Base-by-base conservation (phyloP, 768 basidiomycete genomes). In the Suillus variegatus region DNA sequence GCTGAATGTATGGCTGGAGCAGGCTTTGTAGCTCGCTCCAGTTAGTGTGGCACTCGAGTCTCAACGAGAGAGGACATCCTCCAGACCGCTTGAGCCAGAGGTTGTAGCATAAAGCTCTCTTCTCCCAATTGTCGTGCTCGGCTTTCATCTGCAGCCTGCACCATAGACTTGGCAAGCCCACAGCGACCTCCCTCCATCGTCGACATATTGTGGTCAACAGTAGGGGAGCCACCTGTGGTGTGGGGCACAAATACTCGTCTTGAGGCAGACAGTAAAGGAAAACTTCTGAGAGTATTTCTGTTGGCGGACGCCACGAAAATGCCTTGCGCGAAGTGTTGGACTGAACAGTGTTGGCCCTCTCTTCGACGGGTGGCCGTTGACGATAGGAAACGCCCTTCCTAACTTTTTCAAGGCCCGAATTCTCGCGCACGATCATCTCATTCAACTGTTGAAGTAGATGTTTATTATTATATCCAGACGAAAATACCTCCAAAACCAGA, bases 91-190 rank as follows among this genome's bases (percentile, higher is more conserved):
- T 18, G 16, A 54, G 52, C 28, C 16, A 54, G 1, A 16, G 18
- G 25, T 32, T 16, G 16, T 32, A 52, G 28, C 28, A 16, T 7
- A 28, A 16, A 4, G 25, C 14, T 52, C 64, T 65, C 47, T 63
- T 70, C 40, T 62, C 56, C 8, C 49, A 61, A 22, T 43, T 47
- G 60, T 49, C 6, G 36, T 60, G 61, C 38, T 66, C 61, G 20
- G 63, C 57, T 12, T n/a, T 4, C 46, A 76, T 67, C 8, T 16
- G 14, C 14, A 86, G 81, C 1, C 80, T 77, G 16, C 81, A 79
- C 85, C 85, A 86, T 28, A 86, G 71, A 57, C 73, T 75, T 9
- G 85, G 82, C 0, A 81, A 81, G 9, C 72, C 71, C 18, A 75
- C 52, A 32, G 75, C 79, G 14, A 85, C 62, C 12, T 71, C 63